Percentiles rank a stretch among this genome's conserved stretches.
phyloP scores from a whole-genome alignment of 495 filamentous ascomycete species.

The Hapsidospora chrysogenum region DNA sequence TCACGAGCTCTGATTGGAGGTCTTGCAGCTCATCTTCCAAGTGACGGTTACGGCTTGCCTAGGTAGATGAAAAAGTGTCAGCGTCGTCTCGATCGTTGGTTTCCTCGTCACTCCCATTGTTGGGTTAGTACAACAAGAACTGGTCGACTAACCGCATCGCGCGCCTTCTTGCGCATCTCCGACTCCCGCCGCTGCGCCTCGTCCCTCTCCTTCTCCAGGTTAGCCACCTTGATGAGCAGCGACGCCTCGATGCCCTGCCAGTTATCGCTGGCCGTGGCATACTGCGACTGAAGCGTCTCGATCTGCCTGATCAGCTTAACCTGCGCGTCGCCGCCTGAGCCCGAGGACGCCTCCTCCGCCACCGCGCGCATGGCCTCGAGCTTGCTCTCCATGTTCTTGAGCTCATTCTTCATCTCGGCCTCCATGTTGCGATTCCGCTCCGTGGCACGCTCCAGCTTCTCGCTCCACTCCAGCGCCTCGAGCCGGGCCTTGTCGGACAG shows the following conservation, averaged over 20 bases:
- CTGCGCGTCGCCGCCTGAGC: constrained; percentile 65
- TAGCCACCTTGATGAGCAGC: constrained; percentile 52
- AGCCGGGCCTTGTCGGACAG: constrained; percentile 48
- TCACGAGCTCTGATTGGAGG: constrained; percentile 43
- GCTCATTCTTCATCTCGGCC: constrained; percentile 68
- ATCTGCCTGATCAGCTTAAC: constrained; percentile 85
- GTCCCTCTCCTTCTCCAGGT: constrained; percentile 77
- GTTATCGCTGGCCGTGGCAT: constrained; percentile 85
- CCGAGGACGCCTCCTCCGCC: constrained; percentile 81
- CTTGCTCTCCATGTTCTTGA: constrained; percentile 71
- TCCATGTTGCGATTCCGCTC: constrained; percentile 57
- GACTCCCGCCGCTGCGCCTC: constrained; percentile 68
- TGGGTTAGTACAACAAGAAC: background rate
- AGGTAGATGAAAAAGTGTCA: constrained; percentile 8
- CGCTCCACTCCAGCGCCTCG: constrained; percentile 52
- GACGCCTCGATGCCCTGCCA: constrained; percentile 92
- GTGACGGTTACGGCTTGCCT: constrained; percentile 61
- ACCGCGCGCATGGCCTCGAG: constrained; percentile 72
- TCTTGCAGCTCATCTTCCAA: constrained; percentile 73
- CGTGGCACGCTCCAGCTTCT: constrained; percentile 55
- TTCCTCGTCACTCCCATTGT: no score
- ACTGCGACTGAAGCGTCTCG: constrained; percentile 91
- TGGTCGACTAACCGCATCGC: constrained; percentile 51
- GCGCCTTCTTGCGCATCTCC: constrained; percentile 69
- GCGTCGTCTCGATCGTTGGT: no score